phyloP scores from a whole-genome alignment of 2,329 filamentous ascomycete species.

The Lecanicillium sp. region DNA sequence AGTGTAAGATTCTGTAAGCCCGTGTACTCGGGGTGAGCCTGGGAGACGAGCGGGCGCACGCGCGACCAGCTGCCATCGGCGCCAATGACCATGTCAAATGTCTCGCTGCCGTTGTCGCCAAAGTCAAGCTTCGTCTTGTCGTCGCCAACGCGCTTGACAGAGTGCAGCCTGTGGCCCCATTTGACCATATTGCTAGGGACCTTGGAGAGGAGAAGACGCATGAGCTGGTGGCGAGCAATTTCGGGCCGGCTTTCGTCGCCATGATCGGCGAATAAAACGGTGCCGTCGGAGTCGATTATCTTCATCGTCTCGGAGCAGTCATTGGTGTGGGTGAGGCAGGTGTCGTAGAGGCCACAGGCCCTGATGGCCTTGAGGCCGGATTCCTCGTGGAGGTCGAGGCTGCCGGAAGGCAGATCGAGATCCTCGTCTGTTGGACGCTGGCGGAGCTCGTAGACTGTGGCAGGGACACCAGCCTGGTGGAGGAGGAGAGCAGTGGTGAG shows the following conservation, averaged over 20 bases:
- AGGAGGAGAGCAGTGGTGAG: conserved; percentile 43
- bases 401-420: conserved; percentile 30
- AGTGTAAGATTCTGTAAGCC: conserved; percentile 33
- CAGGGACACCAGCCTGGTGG: conserved; percentile 29
- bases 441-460: conserved; percentile 31
- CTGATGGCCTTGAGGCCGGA: conserved; percentile 39
- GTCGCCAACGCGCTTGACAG: conserved; percentile 12
- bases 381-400: conserved; percentile 43
- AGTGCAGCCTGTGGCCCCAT: conserved; percentile 26
- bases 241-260: conserved; percentile 28
- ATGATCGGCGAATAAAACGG: conserved; percentile 18
- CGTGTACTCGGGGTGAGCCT: conserved; percentile 31
- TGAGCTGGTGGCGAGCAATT: conserved; percentile 31
- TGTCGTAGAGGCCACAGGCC: conserved; percentile 46
- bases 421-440: conserved; percentile 22
- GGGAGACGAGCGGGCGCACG: conserved; percentile 30
- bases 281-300: conserved; percentile 25
- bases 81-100: conserved; percentile 34
- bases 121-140: conserved; percentile 19
- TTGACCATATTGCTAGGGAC: conserved; percentile 27
- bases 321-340: conserved; percentile 62
- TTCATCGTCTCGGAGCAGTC: conserved; percentile 36
- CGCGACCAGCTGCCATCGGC: conserved; percentile 36
- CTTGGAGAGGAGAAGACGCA: conserved; percentile 27
- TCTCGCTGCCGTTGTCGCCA: conserved; percentile 16